A percentile compares a stretch with the other conserved stretches of the same genome.
These are phyloP conservation scores for Uronychia binucleata DNA, from an alignment of 73 alveolate species.

Conservation along the genomic window DNA sequence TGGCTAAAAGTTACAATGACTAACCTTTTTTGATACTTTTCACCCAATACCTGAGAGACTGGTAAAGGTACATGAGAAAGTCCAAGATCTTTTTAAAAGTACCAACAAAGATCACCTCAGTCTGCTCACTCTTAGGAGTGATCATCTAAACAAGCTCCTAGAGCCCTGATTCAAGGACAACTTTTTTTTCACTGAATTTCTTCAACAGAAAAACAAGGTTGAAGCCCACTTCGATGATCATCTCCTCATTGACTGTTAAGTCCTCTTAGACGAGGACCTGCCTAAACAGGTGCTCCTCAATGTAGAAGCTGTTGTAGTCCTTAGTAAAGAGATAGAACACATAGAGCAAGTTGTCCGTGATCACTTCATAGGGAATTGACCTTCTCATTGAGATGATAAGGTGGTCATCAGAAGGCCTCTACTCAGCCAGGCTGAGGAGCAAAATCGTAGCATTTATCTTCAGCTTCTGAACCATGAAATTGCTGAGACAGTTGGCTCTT, in stretches of 20 bases:
- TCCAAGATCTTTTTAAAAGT: constrained; percentile 10
- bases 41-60: neutral
- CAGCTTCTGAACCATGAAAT: constrained; percentile 37
- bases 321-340: constrained; percentile 33
- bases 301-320: constrained; percentile 31
- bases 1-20: constrained; percentile 1
- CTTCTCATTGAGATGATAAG: constrained; percentile 39
- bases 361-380: constrained; percentile 40
- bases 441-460: constrained; percentile 36
- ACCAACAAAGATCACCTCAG: neutral
- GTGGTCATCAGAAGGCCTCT: constrained; percentile 35
- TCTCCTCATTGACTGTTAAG: constrained; percentile 21
- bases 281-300: constrained; percentile 37
- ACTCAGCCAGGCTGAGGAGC: constrained; percentile 32
- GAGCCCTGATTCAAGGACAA: constrained; percentile 14
- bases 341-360: constrained; percentile 25
- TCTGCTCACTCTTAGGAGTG: neutral
- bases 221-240: constrained; percentile 50
- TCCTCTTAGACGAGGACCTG: constrained; percentile 33
- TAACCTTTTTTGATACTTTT: neutral
- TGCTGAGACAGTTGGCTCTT: constrained; percentile 2
- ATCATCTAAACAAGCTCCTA: constrained; percentile 14
- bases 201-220: constrained; percentile 32
- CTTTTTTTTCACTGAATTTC: constrained; percentile 38
- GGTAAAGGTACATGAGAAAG: constrained; percentile 1